These are phyloP conservation scores for Sanghuangporus weigelae DNA, from an alignment of 1,284 basidiomycete genomes.

Conservation along the genomic window DNA sequence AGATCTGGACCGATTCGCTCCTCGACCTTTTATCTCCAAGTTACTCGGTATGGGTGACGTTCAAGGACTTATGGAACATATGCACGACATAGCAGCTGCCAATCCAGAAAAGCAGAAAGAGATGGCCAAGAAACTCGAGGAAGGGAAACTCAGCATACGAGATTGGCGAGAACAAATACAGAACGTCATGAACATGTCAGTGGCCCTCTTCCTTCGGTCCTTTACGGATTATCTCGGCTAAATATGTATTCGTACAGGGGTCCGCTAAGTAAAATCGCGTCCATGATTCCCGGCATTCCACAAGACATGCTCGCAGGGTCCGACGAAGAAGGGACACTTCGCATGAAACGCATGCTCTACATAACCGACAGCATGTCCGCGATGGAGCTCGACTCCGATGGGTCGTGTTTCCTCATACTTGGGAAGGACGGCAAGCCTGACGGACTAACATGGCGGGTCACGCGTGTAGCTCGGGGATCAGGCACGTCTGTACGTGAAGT, in stretches of 20 bases:
- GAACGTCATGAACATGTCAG: slow-evolving; percentile 96
- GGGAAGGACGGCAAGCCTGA: slow-evolving; percentile 81
- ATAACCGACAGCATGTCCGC: slow-evolving; percentile 98
- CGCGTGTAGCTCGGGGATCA: slow-evolving; percentile 87
- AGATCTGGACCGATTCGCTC: slow-evolving; percentile 93
- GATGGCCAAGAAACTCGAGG: slow-evolving; percentile 96
- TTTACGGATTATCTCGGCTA: neutral
- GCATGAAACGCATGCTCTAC: slow-evolving; percentile 98
- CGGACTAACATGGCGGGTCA: slow-evolving; percentile 81
- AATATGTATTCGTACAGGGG: slow-evolving; percentile 53
- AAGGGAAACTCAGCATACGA: slow-evolving; percentile 93
- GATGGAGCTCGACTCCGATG: slow-evolving; percentile 94
- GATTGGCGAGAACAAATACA: slow-evolving; percentile 98
- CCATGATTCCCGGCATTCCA: slow-evolving; percentile 97
- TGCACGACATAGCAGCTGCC: slow-evolving; percentile 90
- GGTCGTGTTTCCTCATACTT: slow-evolving; percentile 77
- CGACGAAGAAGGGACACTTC: slow-evolving; percentile 85
- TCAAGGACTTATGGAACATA: slow-evolving; percentile 95
- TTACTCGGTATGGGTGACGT: slow-evolving; percentile 94
- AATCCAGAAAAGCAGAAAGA: slow-evolving; percentile 97
- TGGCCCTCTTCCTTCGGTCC: slow-evolving; percentile 17
- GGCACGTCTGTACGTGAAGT: slow-evolving; percentile 97
- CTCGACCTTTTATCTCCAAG: slow-evolving; percentile 97
- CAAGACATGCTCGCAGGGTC: slow-evolving; percentile 86
- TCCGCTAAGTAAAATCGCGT: slow-evolving; percentile 95